Evolutionary conservation across 768 basidiomycete genomes (phyloP).

Genomic region (Amanita rubescens): DNA sequence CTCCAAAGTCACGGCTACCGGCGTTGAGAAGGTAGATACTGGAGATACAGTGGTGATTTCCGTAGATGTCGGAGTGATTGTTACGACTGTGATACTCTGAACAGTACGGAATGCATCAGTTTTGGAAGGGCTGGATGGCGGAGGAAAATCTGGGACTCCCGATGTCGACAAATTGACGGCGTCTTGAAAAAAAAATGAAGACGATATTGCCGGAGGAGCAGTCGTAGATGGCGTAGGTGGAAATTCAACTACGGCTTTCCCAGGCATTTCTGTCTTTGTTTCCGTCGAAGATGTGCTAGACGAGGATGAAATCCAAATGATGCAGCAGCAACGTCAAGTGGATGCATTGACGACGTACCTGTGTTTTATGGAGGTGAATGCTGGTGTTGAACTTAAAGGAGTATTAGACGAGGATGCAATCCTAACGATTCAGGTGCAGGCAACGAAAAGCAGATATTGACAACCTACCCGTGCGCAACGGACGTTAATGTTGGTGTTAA

Average conservation of each 20-base stretch:
- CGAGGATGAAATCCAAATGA: neutral
- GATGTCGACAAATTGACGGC: neutral
- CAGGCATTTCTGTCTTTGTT: neutral
- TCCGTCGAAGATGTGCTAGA: neutral
- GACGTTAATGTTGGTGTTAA: neutral
- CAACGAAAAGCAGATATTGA: neutral
- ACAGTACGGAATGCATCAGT: slow-evolving; percentile 12
- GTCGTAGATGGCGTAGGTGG: neutral
- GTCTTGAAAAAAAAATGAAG: too few species aligned
- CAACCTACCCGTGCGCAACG: neutral
- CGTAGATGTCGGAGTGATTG: slow-evolving; percentile 24
- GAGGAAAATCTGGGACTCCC: neutral
- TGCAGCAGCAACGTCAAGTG: too few species aligned
- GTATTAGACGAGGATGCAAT: neutral
- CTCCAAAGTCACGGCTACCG: slow-evolving; percentile 34
- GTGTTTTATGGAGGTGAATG: neutral
- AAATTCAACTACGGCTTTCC: neutral
- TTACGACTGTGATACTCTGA: slow-evolving; percentile 15
- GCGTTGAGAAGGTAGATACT: slow-evolving; percentile 36
- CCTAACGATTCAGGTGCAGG: neutral
- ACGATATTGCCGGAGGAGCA: too few species aligned
- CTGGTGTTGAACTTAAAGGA: neutral
- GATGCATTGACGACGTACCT: neutral
- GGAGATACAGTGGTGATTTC: slow-evolving; percentile 34
- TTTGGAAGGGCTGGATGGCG: neutral